Evolutionary conservation across 2,329 filamentous ascomycete genomes (phyloP).

Genomic region (Aulographum hederae): DNA sequence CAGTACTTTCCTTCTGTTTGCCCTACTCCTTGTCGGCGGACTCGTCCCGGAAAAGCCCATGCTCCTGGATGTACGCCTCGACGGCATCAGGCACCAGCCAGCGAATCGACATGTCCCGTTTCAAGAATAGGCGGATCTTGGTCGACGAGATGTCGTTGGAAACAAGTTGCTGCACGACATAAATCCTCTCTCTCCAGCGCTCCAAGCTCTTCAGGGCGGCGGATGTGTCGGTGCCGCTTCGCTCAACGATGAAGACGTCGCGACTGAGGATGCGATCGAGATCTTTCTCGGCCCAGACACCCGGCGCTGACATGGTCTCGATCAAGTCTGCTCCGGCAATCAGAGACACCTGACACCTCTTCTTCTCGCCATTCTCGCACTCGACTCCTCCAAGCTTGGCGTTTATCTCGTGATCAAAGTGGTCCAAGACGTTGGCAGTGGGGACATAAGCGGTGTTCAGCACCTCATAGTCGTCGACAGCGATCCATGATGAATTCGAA

Average conservation of each 20-base stretch:
- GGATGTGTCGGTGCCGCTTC: constrained; percentile 5
- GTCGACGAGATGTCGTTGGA: constrained; percentile 7
- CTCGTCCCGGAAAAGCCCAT: too few relatives aligned
- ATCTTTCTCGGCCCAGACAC: constrained; percentile 6
- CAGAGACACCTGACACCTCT: constrained; percentile 4
- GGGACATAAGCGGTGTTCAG: constrained; percentile 5
- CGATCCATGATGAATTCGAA: constrained; percentile 1
- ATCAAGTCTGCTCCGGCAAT: constrained; percentile 6
- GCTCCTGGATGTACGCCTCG: not conserved
- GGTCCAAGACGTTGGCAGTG: constrained; percentile 3
- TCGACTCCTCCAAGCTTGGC: constrained; percentile 5
- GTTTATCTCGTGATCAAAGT: constrained; percentile 7
- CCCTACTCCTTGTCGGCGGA: too few relatives aligned
- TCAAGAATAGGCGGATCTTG: constrained; percentile 21
- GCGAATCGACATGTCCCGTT: constrained; percentile 51
- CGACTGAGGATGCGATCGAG: constrained; percentile 6
- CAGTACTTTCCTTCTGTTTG: too few relatives aligned
- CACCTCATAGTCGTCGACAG: constrained; percentile 7
- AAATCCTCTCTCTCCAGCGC: constrained; percentile 5
- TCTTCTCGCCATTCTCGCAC: constrained; percentile 2
- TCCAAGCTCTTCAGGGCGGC: constrained; percentile 3
- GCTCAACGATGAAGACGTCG: constrained; percentile 1
- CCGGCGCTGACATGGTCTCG: constrained; percentile 5
- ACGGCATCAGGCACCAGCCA: not conserved
- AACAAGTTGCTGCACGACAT: constrained; percentile 6